phyloP scores from a whole-genome alignment of 2,329 filamentous ascomycete species.

The Laburnicola sp. region DNA sequence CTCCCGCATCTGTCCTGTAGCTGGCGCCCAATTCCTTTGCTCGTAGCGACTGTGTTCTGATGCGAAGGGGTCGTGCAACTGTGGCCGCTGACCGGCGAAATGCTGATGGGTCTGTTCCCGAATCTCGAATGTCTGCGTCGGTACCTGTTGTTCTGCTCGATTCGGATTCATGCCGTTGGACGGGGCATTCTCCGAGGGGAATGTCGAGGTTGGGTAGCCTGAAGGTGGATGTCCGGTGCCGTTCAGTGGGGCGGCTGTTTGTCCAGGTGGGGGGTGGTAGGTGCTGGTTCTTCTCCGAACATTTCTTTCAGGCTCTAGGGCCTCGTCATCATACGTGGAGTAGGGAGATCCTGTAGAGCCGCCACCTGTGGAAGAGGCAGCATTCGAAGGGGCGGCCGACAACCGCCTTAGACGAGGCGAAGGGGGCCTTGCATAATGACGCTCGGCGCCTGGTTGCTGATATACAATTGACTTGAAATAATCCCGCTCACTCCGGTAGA shows the following conservation, averaged over 20 bases:
- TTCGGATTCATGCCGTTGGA: constrained; percentile 10
- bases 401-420: constrained; percentile 47
- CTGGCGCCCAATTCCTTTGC: constrained; percentile 27
- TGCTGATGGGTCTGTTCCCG: constrained; percentile 6
- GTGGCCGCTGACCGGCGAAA: constrained; percentile 13
- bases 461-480: constrained; percentile 62
- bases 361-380: constrained; percentile 32
- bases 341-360: constrained; percentile 37
- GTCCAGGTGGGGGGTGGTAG: constrained; percentile 38
- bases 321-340: constrained; percentile 37
- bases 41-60: constrained; percentile 27
- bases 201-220: constrained; percentile 23
- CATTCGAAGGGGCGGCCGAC: constrained; percentile 34
- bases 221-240: constrained; percentile 23
- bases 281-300: constrained; percentile 43
- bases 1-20: constrained; percentile 14
- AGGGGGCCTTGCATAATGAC: constrained; percentile 49
- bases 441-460: constrained; percentile 58
- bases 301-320: constrained; percentile 38
- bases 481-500: constrained; percentile 73
- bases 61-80: constrained; percentile 24
- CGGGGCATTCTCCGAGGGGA: constrained; percentile 25
- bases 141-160: constrained; percentile 9
- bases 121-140: neutral
- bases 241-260: constrained; percentile 26